These are phyloP conservation scores for Chlorella vulgaris DNA, from an alignment of 139 green algal species.

Conservation along the genomic window DNA sequence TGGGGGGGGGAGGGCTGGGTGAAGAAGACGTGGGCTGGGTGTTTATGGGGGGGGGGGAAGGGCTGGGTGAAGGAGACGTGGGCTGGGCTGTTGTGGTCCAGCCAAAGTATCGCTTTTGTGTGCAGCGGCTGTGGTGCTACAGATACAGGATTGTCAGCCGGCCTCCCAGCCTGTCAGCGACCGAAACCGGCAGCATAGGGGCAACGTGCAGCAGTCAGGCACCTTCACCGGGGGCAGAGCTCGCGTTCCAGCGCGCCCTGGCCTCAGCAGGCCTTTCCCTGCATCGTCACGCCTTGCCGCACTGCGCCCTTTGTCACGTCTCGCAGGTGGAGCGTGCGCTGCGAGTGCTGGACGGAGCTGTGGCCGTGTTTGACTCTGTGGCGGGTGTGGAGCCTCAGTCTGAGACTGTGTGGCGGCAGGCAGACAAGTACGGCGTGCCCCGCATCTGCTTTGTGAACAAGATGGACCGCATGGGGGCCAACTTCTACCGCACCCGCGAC, in stretches of 20 bases:
- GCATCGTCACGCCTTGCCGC: too few species aligned
- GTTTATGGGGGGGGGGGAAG: background rate
- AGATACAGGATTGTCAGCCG: too few species aligned
- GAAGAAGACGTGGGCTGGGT: background rate
- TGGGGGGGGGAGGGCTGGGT: background rate
- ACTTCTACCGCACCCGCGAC: slow-evolving; percentile 89
- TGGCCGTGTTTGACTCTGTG: slow-evolving; percentile 96
- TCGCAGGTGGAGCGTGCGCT: slow-evolving; percentile 97
- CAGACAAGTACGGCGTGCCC: slow-evolving; percentile 97
- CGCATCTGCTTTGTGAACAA: slow-evolving; percentile 99
- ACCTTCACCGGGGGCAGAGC: too few species aligned
- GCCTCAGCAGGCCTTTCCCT: too few species aligned
- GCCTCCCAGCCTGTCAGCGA: too few species aligned
- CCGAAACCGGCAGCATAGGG: too few species aligned
- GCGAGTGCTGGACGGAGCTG: slow-evolving; percentile 97
- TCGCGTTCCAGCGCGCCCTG: background rate
- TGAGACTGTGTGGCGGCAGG: slow-evolving; percentile 99
- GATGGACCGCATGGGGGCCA: slow-evolving; percentile 99
- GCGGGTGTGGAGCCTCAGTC: slow-evolving; percentile 98
- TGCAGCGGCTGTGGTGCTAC: too few species aligned
- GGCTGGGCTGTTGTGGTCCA: too few species aligned
- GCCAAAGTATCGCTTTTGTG: too few species aligned
- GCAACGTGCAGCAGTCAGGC: too few species aligned
- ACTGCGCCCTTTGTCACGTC: background rate
- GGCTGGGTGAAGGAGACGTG: too few species aligned